Percentiles rank a stretch among this genome's conserved stretches.
phyloP scores from a whole-genome alignment of 306 rosid genomes.

The Rosa multiflora region DNA sequence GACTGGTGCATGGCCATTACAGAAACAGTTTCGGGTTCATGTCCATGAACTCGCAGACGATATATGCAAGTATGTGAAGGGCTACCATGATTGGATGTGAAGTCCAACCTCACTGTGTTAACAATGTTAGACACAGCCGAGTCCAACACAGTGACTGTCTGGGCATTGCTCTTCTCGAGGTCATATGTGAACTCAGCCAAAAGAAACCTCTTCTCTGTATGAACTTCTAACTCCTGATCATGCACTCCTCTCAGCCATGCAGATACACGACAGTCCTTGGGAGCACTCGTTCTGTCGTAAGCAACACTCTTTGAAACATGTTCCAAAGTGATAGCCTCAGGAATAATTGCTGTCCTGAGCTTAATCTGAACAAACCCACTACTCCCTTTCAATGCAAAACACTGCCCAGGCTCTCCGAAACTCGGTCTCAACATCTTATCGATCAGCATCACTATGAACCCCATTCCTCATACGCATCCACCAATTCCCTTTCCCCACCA shows the following conservation, averaged over 20 bases:
- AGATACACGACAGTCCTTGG: constrained; percentile 80
- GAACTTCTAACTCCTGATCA: constrained; percentile 27
- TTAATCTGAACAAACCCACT: constrained; percentile 79
- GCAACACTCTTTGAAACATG: constrained; percentile 97
- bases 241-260: constrained; percentile 72
- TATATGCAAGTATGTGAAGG: constrained; percentile 92
- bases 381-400: constrained; percentile 82
- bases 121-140: constrained; percentile 42
- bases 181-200: constrained; percentile 69
- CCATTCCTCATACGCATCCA: constrained; percentile 32
- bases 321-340: constrained; percentile 91
- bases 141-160: constrained; percentile 59
- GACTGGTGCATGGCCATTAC: constrained; percentile 49
- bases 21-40: constrained; percentile 60
- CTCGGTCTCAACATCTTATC: constrained; percentile 86
- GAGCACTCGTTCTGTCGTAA: constrained; percentile 84
- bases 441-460: constrained; percentile 54
- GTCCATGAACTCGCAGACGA: constrained; percentile 90
- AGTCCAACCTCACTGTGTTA: constrained; percentile 76
- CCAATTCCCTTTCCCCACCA: constrained; percentile 47
- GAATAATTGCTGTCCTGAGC: constrained; percentile 70
- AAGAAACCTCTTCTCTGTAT: constrained; percentile 47
- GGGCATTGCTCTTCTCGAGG: constrained; percentile 95
- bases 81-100: constrained; percentile 85
- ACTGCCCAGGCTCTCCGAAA: constrained; percentile 95